Base-by-base conservation (phyloP, 352 stramenopile genomes). In the Hyaloperonospora arabidopsidis region DNA sequence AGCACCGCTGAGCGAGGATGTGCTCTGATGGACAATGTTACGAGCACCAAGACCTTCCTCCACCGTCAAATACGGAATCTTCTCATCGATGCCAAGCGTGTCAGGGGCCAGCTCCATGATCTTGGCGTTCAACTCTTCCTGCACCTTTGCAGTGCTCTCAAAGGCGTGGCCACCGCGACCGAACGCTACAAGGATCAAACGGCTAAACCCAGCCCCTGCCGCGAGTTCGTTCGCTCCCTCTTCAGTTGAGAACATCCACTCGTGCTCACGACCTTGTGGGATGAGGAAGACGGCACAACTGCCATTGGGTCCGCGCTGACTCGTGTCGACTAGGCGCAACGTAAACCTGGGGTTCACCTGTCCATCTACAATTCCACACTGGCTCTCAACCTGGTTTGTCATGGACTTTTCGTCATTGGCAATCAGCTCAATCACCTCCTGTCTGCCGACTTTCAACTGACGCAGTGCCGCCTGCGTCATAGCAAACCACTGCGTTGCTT, bases 61-160 rank as follows among this genome's bases (percentile, higher is more conserved):
- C n/a, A 90, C 72, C 5, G 79, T 89, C 68, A 92, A 61, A 50
- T 84, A 92, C 13, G 79, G 74, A 46, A 88, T 86, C 47, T 76
- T 71, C 41, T 78, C 79, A 39, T 76, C 60, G 5, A 49, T 22
- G 13, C 54, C 55, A 14, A 77, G 54, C 34, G 65, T 85, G 22
- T 72, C 63, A 10, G 81, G 83, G 34, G 68, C 66, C 18, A 93
- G 55, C 50, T 83, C 74, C 41, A 82, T 55, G 19, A 93, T 70
- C 38, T 84, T 81, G 15, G 70, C 59, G 43, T 80, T 85, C 25
- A 93, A 61, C 59, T 93, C 84, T 12, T 74, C 53, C 57, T 93
- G 79, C 22, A 93, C 77, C 29, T 77, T 73, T 11, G 74, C 57
- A 23, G 84, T 77, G 55, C 72, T 79, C 29, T 72, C 67, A 46